A percentile compares a stretch with the other conserved stretches of the same genome.
Conservation (phyloP, 768 basidiomycete species). For the Tylopilus sp. region DNA sequence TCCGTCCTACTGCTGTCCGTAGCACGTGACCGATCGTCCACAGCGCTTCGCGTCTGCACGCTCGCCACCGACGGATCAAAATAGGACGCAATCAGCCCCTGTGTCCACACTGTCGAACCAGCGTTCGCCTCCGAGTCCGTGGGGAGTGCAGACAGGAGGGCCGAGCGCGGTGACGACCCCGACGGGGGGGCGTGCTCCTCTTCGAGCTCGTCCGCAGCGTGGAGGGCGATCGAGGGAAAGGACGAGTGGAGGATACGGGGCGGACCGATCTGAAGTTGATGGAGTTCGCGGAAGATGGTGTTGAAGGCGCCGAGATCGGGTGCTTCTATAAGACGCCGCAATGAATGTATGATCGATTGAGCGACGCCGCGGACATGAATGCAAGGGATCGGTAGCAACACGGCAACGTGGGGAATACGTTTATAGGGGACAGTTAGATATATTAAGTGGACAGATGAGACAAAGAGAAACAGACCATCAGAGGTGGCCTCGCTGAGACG, state of each 20-base stretch:
- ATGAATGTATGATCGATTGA: conserved; percentile 1
- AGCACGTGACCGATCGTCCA: conserved; percentile 26
- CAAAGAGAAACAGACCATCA: conserved; percentile 35
- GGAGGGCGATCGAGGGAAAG: conserved; percentile 8
- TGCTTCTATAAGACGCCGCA: conserved; percentile 38
- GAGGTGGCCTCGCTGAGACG: conserved; percentile 49
- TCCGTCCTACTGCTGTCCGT: conserved; percentile 13
- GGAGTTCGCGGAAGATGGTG: conserved; percentile 64
- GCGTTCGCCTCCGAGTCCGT: conserved; percentile 39
- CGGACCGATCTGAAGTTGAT: conserved; percentile 49
- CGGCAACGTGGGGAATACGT: conserved; percentile 1
- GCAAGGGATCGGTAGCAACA: not conserved
- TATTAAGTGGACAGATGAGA: not conserved
- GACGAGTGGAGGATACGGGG: conserved; percentile 24
- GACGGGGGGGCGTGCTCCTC: conserved; percentile 3
- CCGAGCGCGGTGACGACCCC: conserved; percentile 32
- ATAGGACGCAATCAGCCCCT: conserved; percentile 56
- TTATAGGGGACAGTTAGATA: not conserved
- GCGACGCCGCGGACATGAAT: conserved; percentile 12
- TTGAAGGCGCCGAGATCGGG: conserved; percentile 75
- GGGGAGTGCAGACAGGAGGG: conserved; percentile 19
- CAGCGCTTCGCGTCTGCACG: conserved; percentile 21
- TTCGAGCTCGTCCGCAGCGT: conserved; percentile 11
- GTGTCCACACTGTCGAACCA: conserved; percentile 65
- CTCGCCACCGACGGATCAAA: conserved; percentile 37